A percentile compares a stretch with the other conserved stretches of the same genome.
These are phyloP conservation scores for Notholithocarpus densiflorus DNA, from an alignment of 306 rosid species.

Conservation along the genomic window DNA sequence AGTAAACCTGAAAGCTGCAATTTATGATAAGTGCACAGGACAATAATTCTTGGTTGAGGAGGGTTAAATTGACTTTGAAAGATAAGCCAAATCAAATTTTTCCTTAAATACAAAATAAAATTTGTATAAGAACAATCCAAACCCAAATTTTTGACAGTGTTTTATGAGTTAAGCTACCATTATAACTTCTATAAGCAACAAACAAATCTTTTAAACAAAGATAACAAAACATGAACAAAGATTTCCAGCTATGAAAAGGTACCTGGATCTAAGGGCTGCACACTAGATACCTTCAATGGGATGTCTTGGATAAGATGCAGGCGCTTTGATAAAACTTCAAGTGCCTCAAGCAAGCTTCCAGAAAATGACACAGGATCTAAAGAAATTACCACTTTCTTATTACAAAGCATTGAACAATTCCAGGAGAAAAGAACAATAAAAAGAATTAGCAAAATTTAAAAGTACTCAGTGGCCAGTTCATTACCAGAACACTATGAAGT, in stretches of 20 bases:
- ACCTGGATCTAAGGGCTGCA: too few species aligned
- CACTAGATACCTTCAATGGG: too few species aligned
- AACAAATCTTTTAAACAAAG: slow-evolving; percentile 11
- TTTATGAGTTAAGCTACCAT: background rate
- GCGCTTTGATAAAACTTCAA: slow-evolving; percentile 69
- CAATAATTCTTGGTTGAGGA: background rate
- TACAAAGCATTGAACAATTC: slow-evolving; percentile 15
- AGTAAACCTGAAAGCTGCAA: slow-evolving; percentile 82
- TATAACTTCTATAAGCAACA: background rate
- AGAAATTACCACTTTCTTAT: background rate
- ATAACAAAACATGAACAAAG: too few species aligned
- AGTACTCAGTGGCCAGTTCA: background rate
- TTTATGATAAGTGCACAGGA: slow-evolving; percentile 22
- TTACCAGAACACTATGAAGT: slow-evolving; percentile 67
- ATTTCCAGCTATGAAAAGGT: too few species aligned
- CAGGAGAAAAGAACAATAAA: slow-evolving; percentile 4
- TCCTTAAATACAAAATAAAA: background rate
- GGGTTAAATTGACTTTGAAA: background rate
- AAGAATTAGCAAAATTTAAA: slow-evolving; percentile 9
- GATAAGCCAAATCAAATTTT: background rate
- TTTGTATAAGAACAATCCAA: background rate
- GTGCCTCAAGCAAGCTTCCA: slow-evolving; percentile 65
- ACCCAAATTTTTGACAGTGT: background rate
- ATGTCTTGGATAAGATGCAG: slow-evolving; percentile 31
- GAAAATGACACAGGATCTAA: slow-evolving; percentile 71